These are phyloP conservation scores for Picea engelmannii DNA, from an alignment of 83 land plant genomes.

Conservation along the genomic window DNA sequence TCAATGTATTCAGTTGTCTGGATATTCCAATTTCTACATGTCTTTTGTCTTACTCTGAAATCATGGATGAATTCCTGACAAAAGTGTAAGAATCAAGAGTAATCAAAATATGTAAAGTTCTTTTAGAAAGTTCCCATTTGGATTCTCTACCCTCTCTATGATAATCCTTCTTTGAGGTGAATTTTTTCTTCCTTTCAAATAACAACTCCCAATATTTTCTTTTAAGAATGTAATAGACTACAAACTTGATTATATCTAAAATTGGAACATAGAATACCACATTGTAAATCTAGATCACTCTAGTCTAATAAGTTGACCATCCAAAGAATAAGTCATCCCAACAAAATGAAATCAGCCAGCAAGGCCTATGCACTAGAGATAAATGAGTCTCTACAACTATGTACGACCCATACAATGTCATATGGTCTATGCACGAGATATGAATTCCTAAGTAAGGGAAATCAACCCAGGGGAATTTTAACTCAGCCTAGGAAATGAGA, in stretches of 20 bases:
- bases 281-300: constrained; percentile 66
- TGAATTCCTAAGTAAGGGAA: no score
- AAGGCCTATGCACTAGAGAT: no score
- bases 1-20: constrained; percentile 38
- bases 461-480: no score
- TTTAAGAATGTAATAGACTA: constrained; percentile 46
- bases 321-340: no score
- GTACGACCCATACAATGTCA: no score
- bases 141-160: constrained; percentile 16
- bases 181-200: constrained; percentile 21
- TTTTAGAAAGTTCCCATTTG: constrained; percentile 40
- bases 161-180: constrained; percentile 49
- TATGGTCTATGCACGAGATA: no score
- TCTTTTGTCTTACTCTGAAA: constrained; percentile 66
- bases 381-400: no score
- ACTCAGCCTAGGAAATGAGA: no score
- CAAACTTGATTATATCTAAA: constrained; percentile 60
- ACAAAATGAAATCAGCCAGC: no score
- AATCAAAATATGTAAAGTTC: constrained; percentile 28
- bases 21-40: constrained; percentile 77
- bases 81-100: constrained; percentile 14
- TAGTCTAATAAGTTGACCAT: constrained; percentile 35
- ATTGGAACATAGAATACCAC: constrained; percentile 52
- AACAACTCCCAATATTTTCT: constrained; percentile 65
- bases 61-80: constrained; percentile 33